Evolutionary conservation across 495 filamentous ascomycete species (phyloP).

Genomic region (Penicillium angulare): DNA sequence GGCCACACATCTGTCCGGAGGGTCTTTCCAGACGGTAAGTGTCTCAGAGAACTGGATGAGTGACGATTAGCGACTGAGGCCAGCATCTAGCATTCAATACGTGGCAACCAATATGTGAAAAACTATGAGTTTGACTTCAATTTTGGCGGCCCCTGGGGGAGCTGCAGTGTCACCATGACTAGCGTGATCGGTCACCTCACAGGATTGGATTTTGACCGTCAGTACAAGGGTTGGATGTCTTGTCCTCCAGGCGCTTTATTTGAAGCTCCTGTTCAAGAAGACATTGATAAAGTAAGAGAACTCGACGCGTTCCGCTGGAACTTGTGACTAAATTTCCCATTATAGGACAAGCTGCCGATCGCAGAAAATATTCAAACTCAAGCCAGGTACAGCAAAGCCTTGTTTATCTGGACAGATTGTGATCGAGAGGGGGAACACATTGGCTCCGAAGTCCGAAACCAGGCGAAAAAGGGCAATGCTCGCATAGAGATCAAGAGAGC

Average conservation of each 20-base stretch:
- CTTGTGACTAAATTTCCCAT: background rate
- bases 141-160: constrained; percentile 79
- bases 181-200: constrained; percentile 86
- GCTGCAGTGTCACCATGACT: constrained; percentile 85
- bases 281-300: constrained; percentile 58
- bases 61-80: background rate
- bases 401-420: constrained; percentile 99
- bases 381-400: constrained; percentile 63
- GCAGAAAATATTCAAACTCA: constrained; percentile 80
- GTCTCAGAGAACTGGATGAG: background rate
- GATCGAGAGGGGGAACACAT: constrained; percentile 98
- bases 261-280: constrained; percentile 69
- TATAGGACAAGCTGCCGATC: constrained; percentile 73
- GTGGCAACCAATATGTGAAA: constrained; percentile 75
- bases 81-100: constrained; percentile 49
- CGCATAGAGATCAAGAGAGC: constrained; percentile 79
- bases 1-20: constrained; percentile 80
- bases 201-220: constrained; percentile 63
- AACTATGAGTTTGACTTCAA: constrained; percentile 91
- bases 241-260: constrained; percentile 80
- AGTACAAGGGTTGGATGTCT: constrained; percentile 74
- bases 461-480: constrained; percentile 71
- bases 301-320: background rate
- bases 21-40: constrained; percentile 66
- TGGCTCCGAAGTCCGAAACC: constrained; percentile 83